Percentiles rank a stretch among this genome's conserved stretches.
Evolutionary conservation across 2,329 filamentous ascomycete genomes (phyloP).

Genomic region (Sclerotinia borealis): DNA sequence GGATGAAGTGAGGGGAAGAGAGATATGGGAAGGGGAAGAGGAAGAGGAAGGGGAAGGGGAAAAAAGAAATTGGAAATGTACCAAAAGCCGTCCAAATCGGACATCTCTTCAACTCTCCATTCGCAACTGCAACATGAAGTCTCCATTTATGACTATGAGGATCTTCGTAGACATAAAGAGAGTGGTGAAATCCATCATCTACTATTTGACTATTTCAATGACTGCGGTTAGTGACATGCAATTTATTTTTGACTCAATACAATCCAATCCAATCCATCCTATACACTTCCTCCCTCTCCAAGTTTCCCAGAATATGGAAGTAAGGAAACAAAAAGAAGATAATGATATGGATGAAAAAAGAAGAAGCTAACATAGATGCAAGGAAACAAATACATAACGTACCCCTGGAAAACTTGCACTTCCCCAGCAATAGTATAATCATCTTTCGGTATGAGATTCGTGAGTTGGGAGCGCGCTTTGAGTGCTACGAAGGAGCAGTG

Average conservation of each 20-base stretch:
- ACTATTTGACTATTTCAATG: constrained; percentile 42
- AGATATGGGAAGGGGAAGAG: too few species aligned
- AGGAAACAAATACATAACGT: constrained; percentile 25
- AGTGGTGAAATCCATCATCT: constrained; percentile 50
- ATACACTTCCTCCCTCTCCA: not conserved
- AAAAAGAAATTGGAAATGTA: constrained; percentile 28
- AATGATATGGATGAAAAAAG: too few species aligned
- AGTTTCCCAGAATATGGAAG: not conserved
- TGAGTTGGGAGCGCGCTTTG: constrained; percentile 45
- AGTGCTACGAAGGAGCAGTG: constrained; percentile 53
- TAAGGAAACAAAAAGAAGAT: not conserved
- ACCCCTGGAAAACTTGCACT: constrained; percentile 51
- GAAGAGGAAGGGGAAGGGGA: not conserved
- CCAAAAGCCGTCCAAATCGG: constrained; percentile 61
- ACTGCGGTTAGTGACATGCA: not conserved
- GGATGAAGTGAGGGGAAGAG: too few species aligned
- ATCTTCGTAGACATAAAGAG: constrained; percentile 50
- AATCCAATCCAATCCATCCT: not conserved
- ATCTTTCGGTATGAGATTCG: constrained; percentile 38
- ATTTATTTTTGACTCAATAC: too few species aligned
- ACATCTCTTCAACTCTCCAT: constrained; percentile 47
- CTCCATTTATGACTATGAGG: constrained; percentile 42
- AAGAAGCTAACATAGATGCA: too few species aligned
- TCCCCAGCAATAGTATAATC: constrained; percentile 47
- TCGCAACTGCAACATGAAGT: constrained; percentile 50